Percentiles rank a stretch among this genome's conserved stretches.
Evolutionary conservation across 345 rosid genomes (phyloP).

Genomic region (Bretschneidera sinensis): DNA sequence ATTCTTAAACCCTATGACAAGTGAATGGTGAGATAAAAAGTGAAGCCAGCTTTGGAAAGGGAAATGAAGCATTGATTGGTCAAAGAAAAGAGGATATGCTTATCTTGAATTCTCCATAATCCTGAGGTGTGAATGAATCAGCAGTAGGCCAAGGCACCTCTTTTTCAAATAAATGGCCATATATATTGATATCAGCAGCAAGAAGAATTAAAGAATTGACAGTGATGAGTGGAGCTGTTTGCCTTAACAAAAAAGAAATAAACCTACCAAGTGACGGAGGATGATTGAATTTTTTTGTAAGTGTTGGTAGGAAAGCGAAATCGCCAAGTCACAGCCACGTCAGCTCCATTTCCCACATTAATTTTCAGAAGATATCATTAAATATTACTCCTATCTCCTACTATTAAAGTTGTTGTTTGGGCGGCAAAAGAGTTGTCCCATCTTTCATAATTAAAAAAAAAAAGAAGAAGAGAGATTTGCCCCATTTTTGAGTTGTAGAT

Average conservation of each 20-base stretch:
- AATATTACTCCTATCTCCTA: no score
- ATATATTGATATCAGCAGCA: no score
- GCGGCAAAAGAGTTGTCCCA: no score
- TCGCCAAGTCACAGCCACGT: slow-evolving; percentile 17
- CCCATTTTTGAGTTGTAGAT: no score
- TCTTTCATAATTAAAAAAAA: no score
- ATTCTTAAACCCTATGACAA: no score
- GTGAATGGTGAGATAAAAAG: background rate
- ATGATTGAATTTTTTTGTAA: background rate
- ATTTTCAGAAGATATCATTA: background rate
- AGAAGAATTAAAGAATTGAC: background rate
- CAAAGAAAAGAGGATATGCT: slow-evolving; percentile 14
- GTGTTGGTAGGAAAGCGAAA: slow-evolving; percentile 1
- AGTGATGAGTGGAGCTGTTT: slow-evolving; percentile 1
- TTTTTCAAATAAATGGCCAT: slow-evolving; percentile 9
- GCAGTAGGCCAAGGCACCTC: slow-evolving; percentile 10
- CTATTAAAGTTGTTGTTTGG: no score
- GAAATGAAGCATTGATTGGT: slow-evolving; percentile 8
- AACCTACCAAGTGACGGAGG: no score
- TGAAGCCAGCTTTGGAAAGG: slow-evolving; percentile 1
- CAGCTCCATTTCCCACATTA: slow-evolving; percentile 6
- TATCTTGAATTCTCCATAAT: background rate
- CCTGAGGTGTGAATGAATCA: slow-evolving; percentile 19
- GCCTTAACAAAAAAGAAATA: slow-evolving; percentile 11
- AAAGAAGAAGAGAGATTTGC: no score